A percentile compares a stretch with the other conserved stretches of the same genome.
Conservation (phyloP, 345 rosid genomes). For the Brassica incana region DNA sequence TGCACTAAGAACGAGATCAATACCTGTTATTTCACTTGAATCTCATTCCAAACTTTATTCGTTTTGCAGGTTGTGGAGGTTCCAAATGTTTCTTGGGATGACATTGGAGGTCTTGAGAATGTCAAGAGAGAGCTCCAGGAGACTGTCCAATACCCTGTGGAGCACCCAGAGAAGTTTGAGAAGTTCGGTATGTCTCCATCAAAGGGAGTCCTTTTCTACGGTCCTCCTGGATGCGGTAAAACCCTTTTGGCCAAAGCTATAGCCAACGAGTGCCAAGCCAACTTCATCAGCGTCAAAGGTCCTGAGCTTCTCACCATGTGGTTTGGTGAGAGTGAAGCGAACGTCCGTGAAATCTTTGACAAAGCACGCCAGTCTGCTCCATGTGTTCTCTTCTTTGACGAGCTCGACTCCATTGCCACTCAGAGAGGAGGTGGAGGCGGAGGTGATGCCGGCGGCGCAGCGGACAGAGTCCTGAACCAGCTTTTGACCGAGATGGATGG, state of each 20-base stretch:
- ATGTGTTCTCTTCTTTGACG: slow-evolving; percentile 94
- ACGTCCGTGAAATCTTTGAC: slow-evolving; percentile 94
- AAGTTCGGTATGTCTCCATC: slow-evolving; percentile 98
- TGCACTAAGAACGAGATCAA: not conserved
- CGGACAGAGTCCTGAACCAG: slow-evolving; percentile 95
- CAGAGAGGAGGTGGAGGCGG: slow-evolving; percentile 91
- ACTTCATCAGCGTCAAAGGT: slow-evolving; percentile 96
- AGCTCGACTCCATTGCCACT: slow-evolving; percentile 97
- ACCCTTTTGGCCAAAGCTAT: slow-evolving; percentile 97
- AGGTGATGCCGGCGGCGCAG: slow-evolving; percentile 95
- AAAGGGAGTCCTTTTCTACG: slow-evolving; percentile 95
- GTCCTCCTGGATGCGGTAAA: slow-evolving; percentile 99
- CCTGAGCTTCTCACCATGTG: slow-evolving; percentile 99
- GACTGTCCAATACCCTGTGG: slow-evolving; percentile 99
- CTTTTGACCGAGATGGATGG: slow-evolving; percentile 99
- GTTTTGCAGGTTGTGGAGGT: slow-evolving; percentile 84
- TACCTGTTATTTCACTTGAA: not conserved
- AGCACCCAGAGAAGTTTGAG: slow-evolving; percentile 97
- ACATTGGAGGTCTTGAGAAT: slow-evolving; percentile 94
- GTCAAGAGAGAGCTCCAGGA: slow-evolving; percentile 96
- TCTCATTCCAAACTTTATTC: not conserved
- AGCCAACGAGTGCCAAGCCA: slow-evolving; percentile 96
- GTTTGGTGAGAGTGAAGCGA: slow-evolving; percentile 99
- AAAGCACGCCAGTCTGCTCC: slow-evolving; percentile 97
- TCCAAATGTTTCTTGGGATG: slow-evolving; percentile 88